Percentiles rank a stretch among this genome's conserved stretches.
phyloP scores from a whole-genome alignment of 371 early-diverging fungal genomes.

The Synchytrium microbalum region DNA sequence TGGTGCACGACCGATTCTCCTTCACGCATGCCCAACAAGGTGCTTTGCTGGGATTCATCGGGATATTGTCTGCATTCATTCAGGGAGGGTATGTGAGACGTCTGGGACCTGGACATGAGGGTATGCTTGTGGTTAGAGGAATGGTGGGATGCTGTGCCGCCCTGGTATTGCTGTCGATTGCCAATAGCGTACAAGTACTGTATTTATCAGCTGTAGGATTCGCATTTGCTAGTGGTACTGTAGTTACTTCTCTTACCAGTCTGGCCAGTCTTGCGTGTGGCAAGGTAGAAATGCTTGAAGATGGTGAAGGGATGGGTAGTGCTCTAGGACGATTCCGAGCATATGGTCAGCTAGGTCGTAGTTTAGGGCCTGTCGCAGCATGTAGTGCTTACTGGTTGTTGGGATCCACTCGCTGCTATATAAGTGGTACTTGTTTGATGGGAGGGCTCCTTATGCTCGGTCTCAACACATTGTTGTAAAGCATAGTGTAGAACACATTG shows the following conservation, averaged over 20 bases:
- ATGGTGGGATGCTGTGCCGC: constrained; percentile 64
- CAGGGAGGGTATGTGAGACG: constrained; percentile 93
- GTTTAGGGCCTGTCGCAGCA: constrained; percentile 79
- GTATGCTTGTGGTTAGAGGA: constrained; percentile 66
- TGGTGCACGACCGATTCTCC: constrained; percentile 82
- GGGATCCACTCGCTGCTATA: too few species aligned
- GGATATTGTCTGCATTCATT: constrained; percentile 74
- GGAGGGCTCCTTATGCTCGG: too few species aligned
- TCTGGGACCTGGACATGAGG: constrained; percentile 53
- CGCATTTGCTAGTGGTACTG: constrained; percentile 87
- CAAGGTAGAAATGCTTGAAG: constrained; percentile 18
- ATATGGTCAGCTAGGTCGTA: constrained; percentile 86
- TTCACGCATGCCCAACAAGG: constrained; percentile 89
- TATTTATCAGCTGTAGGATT: constrained; percentile 64
- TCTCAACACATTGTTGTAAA: too few species aligned
- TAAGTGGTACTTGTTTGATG: too few species aligned
- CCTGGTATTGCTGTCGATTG: constrained; percentile 28
- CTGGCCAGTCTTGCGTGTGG: constrained; percentile 50
- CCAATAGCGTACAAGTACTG: constrained; percentile 28
- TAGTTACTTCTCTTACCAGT: constrained; percentile 81
- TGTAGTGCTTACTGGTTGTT: constrained; percentile 83
- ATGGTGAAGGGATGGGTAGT: constrained; percentile 11
- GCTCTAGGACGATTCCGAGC: constrained; percentile 78
- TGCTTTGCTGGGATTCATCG: constrained; percentile 74
- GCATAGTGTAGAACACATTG: too few species aligned